phyloP scores from a whole-genome alignment of 805 yeast species.

The Metschnikowia continentalis region DNA sequence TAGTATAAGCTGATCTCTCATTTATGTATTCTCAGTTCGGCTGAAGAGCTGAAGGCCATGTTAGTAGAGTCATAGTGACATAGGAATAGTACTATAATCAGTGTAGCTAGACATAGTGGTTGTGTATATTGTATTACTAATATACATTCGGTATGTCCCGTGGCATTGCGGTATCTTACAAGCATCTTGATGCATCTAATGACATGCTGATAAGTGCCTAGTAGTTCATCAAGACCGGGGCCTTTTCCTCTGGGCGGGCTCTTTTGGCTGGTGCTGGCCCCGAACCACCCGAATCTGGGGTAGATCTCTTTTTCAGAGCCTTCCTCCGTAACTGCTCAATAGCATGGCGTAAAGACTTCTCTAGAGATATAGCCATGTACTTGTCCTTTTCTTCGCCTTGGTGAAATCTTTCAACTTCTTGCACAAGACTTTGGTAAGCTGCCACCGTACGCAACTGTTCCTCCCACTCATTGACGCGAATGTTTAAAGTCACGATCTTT shows the following conservation, averaged over 20 bases:
- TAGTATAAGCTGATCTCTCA: too few species aligned
- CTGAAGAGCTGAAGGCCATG: too few species aligned
- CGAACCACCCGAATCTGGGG: slow-evolving; percentile 1
- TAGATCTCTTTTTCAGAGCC: slow-evolving; percentile 7
- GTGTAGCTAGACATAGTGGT: too few species aligned
- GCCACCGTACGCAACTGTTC: slow-evolving; percentile 1
- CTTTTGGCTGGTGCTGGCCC: slow-evolving; percentile 9
- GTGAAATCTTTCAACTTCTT: background rate
- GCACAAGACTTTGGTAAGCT: background rate
- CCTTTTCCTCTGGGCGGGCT: slow-evolving; percentile 11
- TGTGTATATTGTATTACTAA: too few species aligned
- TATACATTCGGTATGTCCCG: too few species aligned
- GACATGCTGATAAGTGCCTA: background rate
- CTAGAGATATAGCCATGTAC: background rate
- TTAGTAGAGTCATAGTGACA: too few species aligned
- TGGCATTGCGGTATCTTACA: too few species aligned
- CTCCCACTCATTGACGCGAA: slow-evolving; percentile 3
- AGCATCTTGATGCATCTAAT: too few species aligned
- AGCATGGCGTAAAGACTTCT: slow-evolving; percentile 3
- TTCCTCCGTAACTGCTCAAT: background rate
- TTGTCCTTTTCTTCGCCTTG: background rate
- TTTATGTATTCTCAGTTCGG: too few species aligned
- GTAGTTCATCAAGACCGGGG: slow-evolving; percentile 18
- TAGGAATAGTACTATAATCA: too few species aligned
- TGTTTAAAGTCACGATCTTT: background rate